Evolutionary conservation across 768 basidiomycete species (phyloP), one percentile per base, ranked within the genome.

Genomic region (Lactarius evosmus): DNA sequence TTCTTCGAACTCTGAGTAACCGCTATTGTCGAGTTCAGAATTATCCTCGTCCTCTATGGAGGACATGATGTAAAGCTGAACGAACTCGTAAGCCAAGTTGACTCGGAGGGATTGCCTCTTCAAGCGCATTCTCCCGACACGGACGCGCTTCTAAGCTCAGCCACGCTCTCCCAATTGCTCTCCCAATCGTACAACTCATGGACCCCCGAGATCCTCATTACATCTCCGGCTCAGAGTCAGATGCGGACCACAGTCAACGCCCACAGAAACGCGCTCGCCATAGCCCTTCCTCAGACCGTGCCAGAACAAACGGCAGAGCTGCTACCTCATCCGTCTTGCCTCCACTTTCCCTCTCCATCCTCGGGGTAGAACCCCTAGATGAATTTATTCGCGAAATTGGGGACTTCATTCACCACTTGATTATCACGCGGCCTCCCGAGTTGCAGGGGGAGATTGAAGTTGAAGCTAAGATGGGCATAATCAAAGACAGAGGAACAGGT

Each of bases 331-430:
- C 72, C 33, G 67, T 64, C 57, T 72, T 88, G 19, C 87, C 85
- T 4, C 87, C 87, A 4, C 82, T 91, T 44, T 88, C 88, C 1
- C 78, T 87, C 46, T 91, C 89, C 17, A 92, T 95, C 67, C 84
- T 97, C 32, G 90, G 89, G 58, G 87, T 93, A 56, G 94, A 95
- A 72, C 94, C 94, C 2, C 78, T 93, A 33, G 95, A 97, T 74
- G 95, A 96, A 72, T 95, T 97, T 72, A 93, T 94, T 73, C 85
- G 85, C 72, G 91, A 93, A 72, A 82, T 97, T 61, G 94, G 92
- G 40, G 92, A 96, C 76, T 97, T 93, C 75, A 78, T 95, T 41
- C 85, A 86, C 75, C 86, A 87, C 70, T 85, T 82, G 78, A 84
- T 92, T 69, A 70, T 72, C 59, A 84, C 78, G 6, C 81, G 82